phyloP scores from a whole-genome alignment of 805 yeast genomes.

The Wickerhamomyces canadensis region DNA sequence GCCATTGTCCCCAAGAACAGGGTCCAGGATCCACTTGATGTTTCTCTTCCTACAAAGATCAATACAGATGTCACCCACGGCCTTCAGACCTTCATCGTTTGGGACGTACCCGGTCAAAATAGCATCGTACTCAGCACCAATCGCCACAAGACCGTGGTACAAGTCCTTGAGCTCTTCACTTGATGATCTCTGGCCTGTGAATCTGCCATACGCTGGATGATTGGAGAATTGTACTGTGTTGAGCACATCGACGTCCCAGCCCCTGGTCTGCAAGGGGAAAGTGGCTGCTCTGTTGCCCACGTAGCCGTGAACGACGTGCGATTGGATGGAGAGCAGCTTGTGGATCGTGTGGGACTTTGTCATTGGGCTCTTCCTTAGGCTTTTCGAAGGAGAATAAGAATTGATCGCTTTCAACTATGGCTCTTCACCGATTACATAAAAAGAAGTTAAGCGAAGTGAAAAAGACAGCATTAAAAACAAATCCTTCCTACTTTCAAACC shows the following conservation, averaged over 20 bases:
- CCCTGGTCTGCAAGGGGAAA: conserved; percentile 57
- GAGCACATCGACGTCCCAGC: conserved; percentile 65
- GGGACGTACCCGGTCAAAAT: conserved; percentile 67
- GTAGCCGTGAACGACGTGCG: conserved; percentile 70
- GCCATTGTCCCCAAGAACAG: conserved; percentile 91
- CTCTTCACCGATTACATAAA: too few species aligned
- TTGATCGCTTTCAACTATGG: too few species aligned
- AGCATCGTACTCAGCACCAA: conserved; percentile 40
- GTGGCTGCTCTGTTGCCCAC: conserved; percentile 67
- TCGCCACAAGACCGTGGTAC: conserved; percentile 34
- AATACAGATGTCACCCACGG: conserved; percentile 39
- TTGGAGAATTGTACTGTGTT: conserved; percentile 65
- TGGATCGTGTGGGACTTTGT: conserved; percentile 1
- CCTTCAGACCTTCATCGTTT: conserved; percentile 44
- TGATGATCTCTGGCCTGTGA: conserved; percentile 40
- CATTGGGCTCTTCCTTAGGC: too few species aligned
- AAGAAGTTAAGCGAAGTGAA: too few species aligned
- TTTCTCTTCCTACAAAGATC: conserved; percentile 25
- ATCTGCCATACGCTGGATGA: conserved; percentile 65
- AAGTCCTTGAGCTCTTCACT: conserved; percentile 34
- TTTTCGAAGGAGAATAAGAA: too few species aligned
- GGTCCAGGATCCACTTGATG: conserved; percentile 70
- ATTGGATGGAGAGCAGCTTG: conserved; percentile 47
- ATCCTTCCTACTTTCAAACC: too few species aligned
- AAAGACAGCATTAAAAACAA: too few species aligned